Percentiles rank a stretch among this genome's conserved stretches.
These are phyloP conservation scores for Aphanocladium album DNA, from an alignment of 2,329 filamentous ascomycete species.

Conservation along the genomic window DNA sequence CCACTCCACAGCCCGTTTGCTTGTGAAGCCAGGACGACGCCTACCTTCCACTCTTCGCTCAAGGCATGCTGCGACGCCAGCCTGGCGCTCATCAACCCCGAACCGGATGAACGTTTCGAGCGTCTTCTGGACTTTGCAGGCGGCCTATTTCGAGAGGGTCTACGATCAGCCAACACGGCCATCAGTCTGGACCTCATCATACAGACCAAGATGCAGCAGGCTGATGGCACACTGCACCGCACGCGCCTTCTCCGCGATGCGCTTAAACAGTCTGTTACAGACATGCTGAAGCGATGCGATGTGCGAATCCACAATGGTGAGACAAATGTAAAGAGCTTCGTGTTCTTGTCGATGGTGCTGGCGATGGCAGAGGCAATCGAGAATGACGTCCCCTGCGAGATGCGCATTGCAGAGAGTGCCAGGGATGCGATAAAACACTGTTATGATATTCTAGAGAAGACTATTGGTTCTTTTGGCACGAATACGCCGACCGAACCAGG, in stretches of 20 bases:
- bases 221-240: conserved; percentile 26
- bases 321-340: conserved; percentile 39
- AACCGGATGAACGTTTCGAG: conserved; percentile 31
- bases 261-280: conserved; percentile 26
- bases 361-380: conserved; percentile 35
- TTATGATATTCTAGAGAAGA: conserved; percentile 22
- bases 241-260: conserved; percentile 21
- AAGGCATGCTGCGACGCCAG: conserved; percentile 42
- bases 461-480: background rate
- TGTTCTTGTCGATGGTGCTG: conserved; percentile 35
- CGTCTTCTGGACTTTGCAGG: conserved; percentile 33
- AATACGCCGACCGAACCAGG: conserved; percentile 2
- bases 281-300: conserved; percentile 22
- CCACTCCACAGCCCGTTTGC: conserved; percentile 48
- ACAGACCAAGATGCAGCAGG: conserved; percentile 21
- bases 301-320: conserved; percentile 33
- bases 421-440: conserved; percentile 30
- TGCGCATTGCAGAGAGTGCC: conserved; percentile 26
- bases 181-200: conserved; percentile 34
- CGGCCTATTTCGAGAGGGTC: conserved; percentile 37
- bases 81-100: conserved; percentile 30
- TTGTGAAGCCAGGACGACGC: conserved; percentile 35
- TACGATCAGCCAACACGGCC: conserved; percentile 28
- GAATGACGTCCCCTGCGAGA: conserved; percentile 16
- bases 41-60: conserved; percentile 44